A percentile compares a stretch with the other conserved stretches of the same genome.
phyloP scores from a whole-genome alignment of 441 rosid genomes.

The Macaranga tanarius region DNA sequence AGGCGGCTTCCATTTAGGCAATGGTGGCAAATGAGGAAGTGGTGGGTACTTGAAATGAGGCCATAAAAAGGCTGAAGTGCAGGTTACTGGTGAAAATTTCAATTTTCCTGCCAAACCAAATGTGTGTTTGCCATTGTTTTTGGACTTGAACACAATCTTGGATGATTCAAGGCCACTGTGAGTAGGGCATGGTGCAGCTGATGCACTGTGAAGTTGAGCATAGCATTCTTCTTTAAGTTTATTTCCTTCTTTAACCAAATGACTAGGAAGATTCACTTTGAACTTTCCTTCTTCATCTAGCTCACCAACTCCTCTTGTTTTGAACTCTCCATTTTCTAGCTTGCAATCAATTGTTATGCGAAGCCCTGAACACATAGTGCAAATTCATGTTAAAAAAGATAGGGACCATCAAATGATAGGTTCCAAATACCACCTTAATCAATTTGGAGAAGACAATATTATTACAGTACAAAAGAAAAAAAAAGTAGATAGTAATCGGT shows the following conservation, averaged over 20 bases:
- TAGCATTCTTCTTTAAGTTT: constrained; percentile 68
- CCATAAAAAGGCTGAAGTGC: constrained; percentile 65
- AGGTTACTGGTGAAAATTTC: constrained; percentile 54
- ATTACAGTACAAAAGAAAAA: too few relatives aligned
- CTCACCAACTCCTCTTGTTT: constrained; percentile 52
- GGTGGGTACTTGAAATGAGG: constrained; percentile 42
- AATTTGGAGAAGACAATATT: too few relatives aligned
- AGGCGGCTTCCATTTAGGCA: constrained; percentile 39
- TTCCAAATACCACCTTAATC: background rate
- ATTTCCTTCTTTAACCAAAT: constrained; percentile 46
- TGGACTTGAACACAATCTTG: constrained; percentile 52
- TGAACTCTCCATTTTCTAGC: constrained; percentile 45
- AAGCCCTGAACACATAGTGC: constrained; percentile 48
- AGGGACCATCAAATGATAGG: background rate
- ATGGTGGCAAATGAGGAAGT: constrained; percentile 26
- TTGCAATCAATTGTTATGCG: constrained; percentile 72
- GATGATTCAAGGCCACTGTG: constrained; percentile 46
- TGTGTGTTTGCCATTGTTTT: constrained; percentile 38
- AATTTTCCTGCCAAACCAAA: constrained; percentile 59
- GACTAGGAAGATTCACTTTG: constrained; percentile 49
- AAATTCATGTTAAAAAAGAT: background rate
- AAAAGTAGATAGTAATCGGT: too few relatives aligned
- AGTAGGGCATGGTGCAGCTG: constrained; percentile 57
- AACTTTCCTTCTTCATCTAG: constrained; percentile 69
- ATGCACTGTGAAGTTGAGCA: constrained; percentile 79